phyloP scores from a whole-genome alignment of 2,329 filamentous ascomycete genomes.

The Colletotrichum truncatum region DNA sequence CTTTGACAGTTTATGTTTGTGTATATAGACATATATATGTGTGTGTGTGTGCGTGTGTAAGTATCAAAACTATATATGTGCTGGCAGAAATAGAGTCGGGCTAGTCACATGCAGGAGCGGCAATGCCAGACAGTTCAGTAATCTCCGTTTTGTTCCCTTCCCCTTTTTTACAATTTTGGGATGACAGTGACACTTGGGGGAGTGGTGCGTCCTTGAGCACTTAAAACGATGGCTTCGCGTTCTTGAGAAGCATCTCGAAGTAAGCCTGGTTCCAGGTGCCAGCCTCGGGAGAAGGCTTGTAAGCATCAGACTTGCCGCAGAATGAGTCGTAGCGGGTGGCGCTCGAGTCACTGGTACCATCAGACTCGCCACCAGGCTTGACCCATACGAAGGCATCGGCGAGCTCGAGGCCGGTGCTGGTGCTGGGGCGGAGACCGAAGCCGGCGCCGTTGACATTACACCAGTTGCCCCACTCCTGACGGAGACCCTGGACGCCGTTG shows the following conservation, averaged over 20 bases:
- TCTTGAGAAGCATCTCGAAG: constrained; percentile 37
- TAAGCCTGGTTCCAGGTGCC: constrained; percentile 52
- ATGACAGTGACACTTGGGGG: too few relatives aligned
- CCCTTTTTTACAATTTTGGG: background rate
- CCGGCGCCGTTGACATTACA: constrained; percentile 70
- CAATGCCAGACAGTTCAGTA: background rate
- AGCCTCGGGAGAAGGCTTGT: constrained; percentile 61
- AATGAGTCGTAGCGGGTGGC: constrained; percentile 47
- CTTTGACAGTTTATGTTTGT: too few relatives aligned
- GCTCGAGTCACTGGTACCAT: constrained; percentile 47
- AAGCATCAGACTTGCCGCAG: constrained; percentile 50
- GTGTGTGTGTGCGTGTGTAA: too few relatives aligned
- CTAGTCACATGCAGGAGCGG: background rate
- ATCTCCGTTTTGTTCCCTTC: too few relatives aligned
- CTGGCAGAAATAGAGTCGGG: too few relatives aligned
- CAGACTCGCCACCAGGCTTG: constrained; percentile 69
- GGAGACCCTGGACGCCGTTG: constrained; percentile 51
- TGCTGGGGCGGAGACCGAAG: constrained; percentile 66
- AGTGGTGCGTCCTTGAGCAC: too few relatives aligned
- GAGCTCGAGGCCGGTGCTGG: constrained; percentile 63
- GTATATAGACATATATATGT: too few relatives aligned
- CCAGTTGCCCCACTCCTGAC: constrained; percentile 61
- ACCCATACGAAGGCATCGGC: constrained; percentile 74
- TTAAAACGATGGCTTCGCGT: constrained; percentile 31
- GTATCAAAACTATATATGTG: too few relatives aligned